Percentiles rank a stretch among this genome's conserved stretches.
These are phyloP conservation scores for Ogataea paraovalis DNA, from an alignment of 805 yeast species.

Conservation along the genomic window DNA sequence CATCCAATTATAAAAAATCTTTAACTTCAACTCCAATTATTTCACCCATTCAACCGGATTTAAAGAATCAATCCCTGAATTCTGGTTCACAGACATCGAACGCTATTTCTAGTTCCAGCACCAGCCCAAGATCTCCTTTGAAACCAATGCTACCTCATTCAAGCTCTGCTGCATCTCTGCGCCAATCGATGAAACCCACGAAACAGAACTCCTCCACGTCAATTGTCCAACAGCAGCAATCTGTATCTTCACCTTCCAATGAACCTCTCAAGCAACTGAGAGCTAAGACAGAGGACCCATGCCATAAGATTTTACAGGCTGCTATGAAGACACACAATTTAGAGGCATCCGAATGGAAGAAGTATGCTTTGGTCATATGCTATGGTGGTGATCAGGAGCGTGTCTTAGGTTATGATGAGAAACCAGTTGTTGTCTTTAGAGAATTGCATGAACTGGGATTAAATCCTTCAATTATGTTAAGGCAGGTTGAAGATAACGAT, in stretches of 20 bases:
- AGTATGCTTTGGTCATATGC: constrained; percentile 83
- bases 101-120: background rate
- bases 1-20: constrained; percentile 10
- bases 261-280: constrained; percentile 82
- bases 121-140: background rate
- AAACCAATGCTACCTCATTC: constrained; percentile 8
- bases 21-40: constrained; percentile 18
- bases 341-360: constrained; percentile 76
- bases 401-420: constrained; percentile 75
- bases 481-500: constrained; percentile 65
- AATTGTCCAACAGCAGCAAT: background rate
- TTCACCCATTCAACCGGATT: constrained; percentile 16
- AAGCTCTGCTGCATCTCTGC: constrained; percentile 26
- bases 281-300: constrained; percentile 88
- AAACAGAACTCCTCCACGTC: background rate
- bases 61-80: background rate
- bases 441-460: constrained; percentile 81
- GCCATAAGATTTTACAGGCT: constrained; percentile 79
- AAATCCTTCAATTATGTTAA: constrained; percentile 87
- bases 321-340: constrained; percentile 85
- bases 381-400: constrained; percentile 92
- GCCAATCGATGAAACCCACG: background rate
- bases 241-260: constrained; percentile 1
- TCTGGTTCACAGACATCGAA: background rate
- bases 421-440: constrained; percentile 81